A percentile compares a stretch with the other conserved stretches of the same genome.
These are phyloP conservation scores for Trichoderma oligosporum DNA, from an alignment of 2,329 filamentous ascomycete species.

Conservation along the genomic window DNA sequence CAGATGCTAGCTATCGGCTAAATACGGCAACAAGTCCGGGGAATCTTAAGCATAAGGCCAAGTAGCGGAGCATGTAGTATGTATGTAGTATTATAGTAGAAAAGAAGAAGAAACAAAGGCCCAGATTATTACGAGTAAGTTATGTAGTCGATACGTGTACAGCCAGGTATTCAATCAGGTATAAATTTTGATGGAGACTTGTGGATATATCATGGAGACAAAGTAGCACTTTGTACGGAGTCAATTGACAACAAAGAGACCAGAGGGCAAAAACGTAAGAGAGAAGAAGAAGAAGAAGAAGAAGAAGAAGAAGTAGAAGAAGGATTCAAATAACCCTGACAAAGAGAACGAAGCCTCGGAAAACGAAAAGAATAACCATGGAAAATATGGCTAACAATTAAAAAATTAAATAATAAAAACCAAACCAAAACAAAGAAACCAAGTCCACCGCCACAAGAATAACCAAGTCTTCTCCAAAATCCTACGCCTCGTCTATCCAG, in stretches of 20 bases:
- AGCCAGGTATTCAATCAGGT: conserved; percentile 4
- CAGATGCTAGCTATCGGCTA: conserved; percentile 9
- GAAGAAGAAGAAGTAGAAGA: neutral
- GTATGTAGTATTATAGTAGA: too few species aligned
- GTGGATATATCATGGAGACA: conserved; percentile 13
- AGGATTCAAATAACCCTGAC: neutral
- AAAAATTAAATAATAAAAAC: neutral
- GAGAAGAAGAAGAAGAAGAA: neutral
- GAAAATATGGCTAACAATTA: neutral
- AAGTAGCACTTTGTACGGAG: conserved; percentile 11
- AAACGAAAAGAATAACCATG: neutral
- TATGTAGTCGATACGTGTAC: too few species aligned
- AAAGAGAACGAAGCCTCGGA: neutral
- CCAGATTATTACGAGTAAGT: too few species aligned
- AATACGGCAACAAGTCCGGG: conserved; percentile 17
- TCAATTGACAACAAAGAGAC: conserved; percentile 6
- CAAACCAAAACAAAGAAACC: neutral
- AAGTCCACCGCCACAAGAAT: neutral
- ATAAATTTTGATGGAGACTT: conserved; percentile 12
- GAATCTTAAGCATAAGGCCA: conserved; percentile 9
- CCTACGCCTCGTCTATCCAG: conserved; percentile 7
- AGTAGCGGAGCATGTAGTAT: neutral
- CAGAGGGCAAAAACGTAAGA: neutral
- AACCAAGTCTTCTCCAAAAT: neutral
- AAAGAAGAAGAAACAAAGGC: neutral